phyloP scores from a whole-genome alignment of 106 monocot species.

The Phalaenopsis equestris region DNA sequence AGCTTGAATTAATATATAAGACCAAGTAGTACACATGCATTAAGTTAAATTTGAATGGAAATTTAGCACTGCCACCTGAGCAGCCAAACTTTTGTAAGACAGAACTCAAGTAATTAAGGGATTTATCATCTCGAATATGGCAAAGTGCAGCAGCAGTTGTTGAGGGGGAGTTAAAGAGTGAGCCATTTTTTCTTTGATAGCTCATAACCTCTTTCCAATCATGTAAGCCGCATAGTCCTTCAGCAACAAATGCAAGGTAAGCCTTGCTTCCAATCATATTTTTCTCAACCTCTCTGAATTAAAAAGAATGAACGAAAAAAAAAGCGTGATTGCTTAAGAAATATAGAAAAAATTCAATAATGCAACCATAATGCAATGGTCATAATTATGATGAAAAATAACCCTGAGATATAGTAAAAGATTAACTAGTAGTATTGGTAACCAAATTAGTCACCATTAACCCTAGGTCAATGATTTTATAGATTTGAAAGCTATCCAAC shows the following conservation, averaged over 20 bases:
- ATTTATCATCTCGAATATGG: constrained; percentile 37
- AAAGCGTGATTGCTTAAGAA: too few species aligned
- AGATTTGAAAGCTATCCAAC: too few species aligned
- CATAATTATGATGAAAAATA: too few species aligned
- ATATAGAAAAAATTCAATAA: too few species aligned
- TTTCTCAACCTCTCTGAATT: constrained; percentile 23
- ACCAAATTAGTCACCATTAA: too few species aligned
- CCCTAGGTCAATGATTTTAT: too few species aligned
- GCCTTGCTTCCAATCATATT: constrained; percentile 36
- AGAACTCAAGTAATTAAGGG: constrained; percentile 43
- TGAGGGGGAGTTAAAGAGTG: constrained; percentile 83
- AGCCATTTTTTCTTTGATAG: constrained; percentile 77
- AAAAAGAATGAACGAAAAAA: not conserved
- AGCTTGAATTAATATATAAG: not conserved
- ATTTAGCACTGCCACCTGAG: constrained; percentile 40
- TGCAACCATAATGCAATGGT: too few species aligned
- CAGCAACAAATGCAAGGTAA: constrained; percentile 70
- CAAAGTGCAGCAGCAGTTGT: constrained; percentile 61
- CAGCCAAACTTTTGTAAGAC: constrained; percentile 43
- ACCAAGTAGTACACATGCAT: not conserved
- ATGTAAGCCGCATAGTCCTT: constrained; percentile 47
- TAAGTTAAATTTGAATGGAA: constrained; percentile 2
- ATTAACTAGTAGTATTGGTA: too few species aligned
- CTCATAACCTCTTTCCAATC: constrained; percentile 54
- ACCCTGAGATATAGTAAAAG: too few species aligned